Conservation (phyloP, 148 eudicot species). For the Diospyros kaki region DNA sequence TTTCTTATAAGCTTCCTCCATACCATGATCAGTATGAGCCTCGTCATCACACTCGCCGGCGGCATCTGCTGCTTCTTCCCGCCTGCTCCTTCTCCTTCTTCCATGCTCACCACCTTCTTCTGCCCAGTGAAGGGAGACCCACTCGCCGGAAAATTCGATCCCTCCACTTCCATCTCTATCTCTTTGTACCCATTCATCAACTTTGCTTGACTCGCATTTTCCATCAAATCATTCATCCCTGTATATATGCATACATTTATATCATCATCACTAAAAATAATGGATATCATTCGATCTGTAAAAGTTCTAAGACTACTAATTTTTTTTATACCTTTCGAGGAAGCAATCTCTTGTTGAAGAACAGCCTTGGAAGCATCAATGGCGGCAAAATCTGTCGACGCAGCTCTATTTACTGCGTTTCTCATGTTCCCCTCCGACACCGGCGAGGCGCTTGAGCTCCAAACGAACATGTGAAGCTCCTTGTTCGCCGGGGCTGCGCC, state of each 20-base stretch:
- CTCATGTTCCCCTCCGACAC: constrained; percentile 60
- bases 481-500: constrained; percentile 39
- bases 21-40: constrained; percentile 94
- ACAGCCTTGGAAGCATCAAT: constrained; percentile 47
- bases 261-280: neutral
- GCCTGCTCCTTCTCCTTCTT: constrained; percentile 17
- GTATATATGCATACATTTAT: neutral
- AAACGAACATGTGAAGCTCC: constrained; percentile 89
- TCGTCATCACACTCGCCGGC: constrained; percentile 91
- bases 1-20: constrained; percentile 97
- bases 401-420: constrained; percentile 38
- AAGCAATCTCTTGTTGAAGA: constrained; percentile 46
- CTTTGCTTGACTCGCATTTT: constrained; percentile 34
- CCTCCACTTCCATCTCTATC: constrained; percentile 31
- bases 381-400: constrained; percentile 24
- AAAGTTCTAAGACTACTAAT: neutral
- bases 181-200: constrained; percentile 40
- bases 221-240: constrained; percentile 39
- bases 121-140: constrained; percentile 55
- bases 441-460: constrained; percentile 97
- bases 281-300: neutral
- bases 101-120: constrained; percentile 45
- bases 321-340: constrained; percentile 54
- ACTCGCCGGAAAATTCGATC: constrained; percentile 26
- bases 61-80: constrained; percentile 75